These are phyloP conservation scores for Tilletiaria anomala DNA, from an alignment of 1,284 basidiomycete species.

Conservation along the genomic window DNA sequence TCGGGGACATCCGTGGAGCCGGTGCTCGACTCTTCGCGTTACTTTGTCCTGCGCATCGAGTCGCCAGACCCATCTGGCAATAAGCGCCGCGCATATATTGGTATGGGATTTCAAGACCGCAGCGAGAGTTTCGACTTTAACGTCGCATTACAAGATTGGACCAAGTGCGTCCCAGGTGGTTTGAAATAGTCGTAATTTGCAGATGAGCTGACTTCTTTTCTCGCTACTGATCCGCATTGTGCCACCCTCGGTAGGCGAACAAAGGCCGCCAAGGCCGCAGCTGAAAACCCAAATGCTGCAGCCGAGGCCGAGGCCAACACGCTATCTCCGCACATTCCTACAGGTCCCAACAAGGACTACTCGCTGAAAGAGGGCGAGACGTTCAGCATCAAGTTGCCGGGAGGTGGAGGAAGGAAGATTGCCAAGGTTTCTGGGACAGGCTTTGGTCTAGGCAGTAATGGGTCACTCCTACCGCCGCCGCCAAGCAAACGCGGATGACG, in stretches of 20 bases:
- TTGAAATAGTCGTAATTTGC: conserved; percentile 1
- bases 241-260: too few relatives aligned
- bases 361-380: conserved; percentile 91
- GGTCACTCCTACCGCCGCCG: too few relatives aligned
- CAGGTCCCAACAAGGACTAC: conserved; percentile 72
- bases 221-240: too few relatives aligned
- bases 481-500: too few relatives aligned
- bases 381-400: conserved; percentile 43
- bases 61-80: conserved; percentile 15
- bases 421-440: too few relatives aligned
- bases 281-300: conserved; percentile 7
- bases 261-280: conserved; percentile 7
- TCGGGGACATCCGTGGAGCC: conserved; percentile 71
- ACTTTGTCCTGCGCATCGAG: conserved; percentile 80
- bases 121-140: conserved; percentile 36
- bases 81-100: conserved; percentile 27
- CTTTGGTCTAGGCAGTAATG: too few relatives aligned
- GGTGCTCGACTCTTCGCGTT: conserved; percentile 86
- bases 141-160: conserved; percentile 75
- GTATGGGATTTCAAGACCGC: conserved; percentile 36
- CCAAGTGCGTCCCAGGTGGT: conserved; percentile 52
- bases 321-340: conserved; percentile 43
- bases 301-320: conserved; percentile 6
- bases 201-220: conserved; percentile 31
- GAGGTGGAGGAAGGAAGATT: too few relatives aligned